A percentile compares a stretch with the other conserved stretches of the same genome.
phyloP scores from a whole-genome alignment of 345 rosid genomes.

The Rhizophora mangle region DNA sequence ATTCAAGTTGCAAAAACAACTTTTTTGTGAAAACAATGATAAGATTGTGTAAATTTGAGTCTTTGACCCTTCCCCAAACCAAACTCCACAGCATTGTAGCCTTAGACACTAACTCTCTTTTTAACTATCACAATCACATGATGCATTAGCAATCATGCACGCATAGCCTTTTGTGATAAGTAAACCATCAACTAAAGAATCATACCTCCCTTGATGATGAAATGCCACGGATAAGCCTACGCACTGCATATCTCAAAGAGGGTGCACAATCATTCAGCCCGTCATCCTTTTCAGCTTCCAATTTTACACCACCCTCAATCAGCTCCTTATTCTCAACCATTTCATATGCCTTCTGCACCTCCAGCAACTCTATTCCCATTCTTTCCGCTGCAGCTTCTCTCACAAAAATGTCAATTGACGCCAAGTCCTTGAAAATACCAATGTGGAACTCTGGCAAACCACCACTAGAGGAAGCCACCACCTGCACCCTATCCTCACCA shows the following conservation, averaged over 20 bases:
- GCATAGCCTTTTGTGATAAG: neutral
- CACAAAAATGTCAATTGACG: conserved; percentile 49
- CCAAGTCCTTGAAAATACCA: conserved; percentile 68
- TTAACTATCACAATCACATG: too few species aligned
- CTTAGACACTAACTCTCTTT: too few species aligned
- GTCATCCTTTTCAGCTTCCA: conserved; percentile 87
- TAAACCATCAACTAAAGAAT: neutral
- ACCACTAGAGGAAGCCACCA: conserved; percentile 28
- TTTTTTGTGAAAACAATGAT: too few species aligned
- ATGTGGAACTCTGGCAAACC: conserved; percentile 65
- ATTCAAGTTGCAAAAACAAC: too few species aligned
- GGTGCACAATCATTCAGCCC: conserved; percentile 87
- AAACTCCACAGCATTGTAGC: too few species aligned
- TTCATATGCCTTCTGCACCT: conserved; percentile 72
- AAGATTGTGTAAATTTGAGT: too few species aligned
- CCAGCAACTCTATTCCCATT: conserved; percentile 58
- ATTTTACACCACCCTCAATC: conserved; percentile 48
- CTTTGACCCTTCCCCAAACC: too few species aligned
- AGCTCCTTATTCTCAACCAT: conserved; percentile 45
- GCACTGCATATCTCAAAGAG: conserved; percentile 72
- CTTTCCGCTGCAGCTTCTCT: conserved; percentile 67
- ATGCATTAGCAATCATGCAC: neutral
- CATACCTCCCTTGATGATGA: conserved; percentile 94
- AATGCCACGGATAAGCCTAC: conserved; percentile 88
- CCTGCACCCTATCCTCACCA: conserved; percentile 21